Evolutionary conservation across 345 rosid species (phyloP).

Genomic region (Brassica carinata): DNA sequence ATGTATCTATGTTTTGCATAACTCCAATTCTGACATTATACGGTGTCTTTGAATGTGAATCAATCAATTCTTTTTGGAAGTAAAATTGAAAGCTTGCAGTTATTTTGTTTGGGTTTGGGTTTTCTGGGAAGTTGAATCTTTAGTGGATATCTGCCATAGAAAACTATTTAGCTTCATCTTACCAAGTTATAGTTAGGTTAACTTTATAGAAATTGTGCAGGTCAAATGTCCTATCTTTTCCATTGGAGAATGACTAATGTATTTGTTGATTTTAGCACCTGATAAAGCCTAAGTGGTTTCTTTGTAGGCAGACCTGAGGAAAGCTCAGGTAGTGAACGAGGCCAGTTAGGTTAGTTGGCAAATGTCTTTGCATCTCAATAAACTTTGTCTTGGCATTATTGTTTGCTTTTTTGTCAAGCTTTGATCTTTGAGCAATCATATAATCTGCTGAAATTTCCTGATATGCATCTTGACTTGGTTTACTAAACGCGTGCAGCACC

Average conservation of each 20-base stretch:
- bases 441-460: neutral
- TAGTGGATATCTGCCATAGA: neutral
- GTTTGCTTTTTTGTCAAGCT: neutral
- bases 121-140: neutral
- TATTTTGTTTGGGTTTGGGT: too few species aligned
- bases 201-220: too few species aligned
- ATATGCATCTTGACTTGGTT: neutral
- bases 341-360: neutral
- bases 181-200: too few species aligned
- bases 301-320: too few species aligned
- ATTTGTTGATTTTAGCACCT: neutral
- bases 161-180: too few species aligned
- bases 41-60: too few species aligned
- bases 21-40: too few species aligned
- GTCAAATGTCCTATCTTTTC: neutral
- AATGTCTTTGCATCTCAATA: neutral
- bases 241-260: neutral
- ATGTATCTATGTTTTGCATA: too few species aligned
- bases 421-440: neutral
- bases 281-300: neutral
- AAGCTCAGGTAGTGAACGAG: neutral
- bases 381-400: neutral
- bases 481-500: too few species aligned
- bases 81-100: too few species aligned
- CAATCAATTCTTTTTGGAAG: too few species aligned